Percentiles rank a stretch among this genome's conserved stretches.
Evolutionary conservation across 192 early-diverging fungal genomes (phyloP).

Genomic region (Gamsiella multidivaricata): DNA sequence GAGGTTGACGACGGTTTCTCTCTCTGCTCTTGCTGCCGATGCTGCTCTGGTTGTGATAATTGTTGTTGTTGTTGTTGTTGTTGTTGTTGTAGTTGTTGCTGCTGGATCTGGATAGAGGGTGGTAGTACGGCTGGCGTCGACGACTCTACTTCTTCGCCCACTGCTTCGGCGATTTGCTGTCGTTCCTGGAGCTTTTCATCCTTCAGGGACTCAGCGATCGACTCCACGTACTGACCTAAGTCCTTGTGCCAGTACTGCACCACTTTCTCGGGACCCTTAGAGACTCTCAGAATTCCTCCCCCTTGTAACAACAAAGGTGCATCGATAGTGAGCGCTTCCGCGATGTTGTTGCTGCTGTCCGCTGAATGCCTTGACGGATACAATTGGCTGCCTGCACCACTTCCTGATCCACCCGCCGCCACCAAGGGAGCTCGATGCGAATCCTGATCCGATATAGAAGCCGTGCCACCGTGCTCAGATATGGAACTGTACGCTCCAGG

Average conservation of each 20-base stretch:
- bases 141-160: not conserved
- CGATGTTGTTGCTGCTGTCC: constrained; percentile 33
- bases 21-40: not conserved
- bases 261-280: constrained; percentile 42
- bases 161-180: no score
- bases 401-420: constrained; percentile 1
- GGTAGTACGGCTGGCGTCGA: not conserved
- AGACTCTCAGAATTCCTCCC: constrained; percentile 39
- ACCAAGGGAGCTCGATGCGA: constrained; percentile 10
- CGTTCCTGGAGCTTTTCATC: constrained; percentile 10
- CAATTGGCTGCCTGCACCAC: constrained; percentile 4
- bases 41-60: not conserved
- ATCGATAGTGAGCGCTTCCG: constrained; percentile 28
- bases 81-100: not conserved
- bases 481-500: constrained; percentile 5
- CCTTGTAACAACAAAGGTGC: constrained; percentile 29
- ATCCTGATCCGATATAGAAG: constrained; percentile 8
- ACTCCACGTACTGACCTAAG: constrained; percentile 25
- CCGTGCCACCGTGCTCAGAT: constrained; percentile 9
- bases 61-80: not conserved
- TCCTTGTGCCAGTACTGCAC: constrained; percentile 43
- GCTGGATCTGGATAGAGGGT: not conserved
- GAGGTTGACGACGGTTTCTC: not conserved
- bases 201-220: constrained; percentile 24
- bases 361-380: constrained; percentile 33